Conservation (phyloP, 768 basidiomycete species). For the Filobasidium floriforme region DNA sequence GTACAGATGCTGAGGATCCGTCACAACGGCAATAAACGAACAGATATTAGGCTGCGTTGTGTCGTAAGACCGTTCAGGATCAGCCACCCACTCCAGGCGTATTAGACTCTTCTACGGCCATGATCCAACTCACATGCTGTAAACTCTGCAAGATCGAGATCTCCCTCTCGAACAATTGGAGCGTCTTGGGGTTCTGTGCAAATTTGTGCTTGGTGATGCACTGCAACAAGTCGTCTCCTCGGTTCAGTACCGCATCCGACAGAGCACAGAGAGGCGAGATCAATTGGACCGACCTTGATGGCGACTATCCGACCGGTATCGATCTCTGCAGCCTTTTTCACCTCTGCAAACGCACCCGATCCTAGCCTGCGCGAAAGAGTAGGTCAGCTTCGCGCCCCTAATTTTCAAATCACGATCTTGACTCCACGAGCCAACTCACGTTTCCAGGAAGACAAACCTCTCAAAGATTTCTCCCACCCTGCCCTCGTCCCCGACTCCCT, state of each 20-base stretch:
- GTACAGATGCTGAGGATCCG: constrained; percentile 52
- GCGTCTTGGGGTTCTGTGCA: constrained; percentile 34
- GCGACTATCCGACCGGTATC: constrained; percentile 68
- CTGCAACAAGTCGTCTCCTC: constrained; percentile 31
- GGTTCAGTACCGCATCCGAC: neutral
- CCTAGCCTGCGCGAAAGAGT: constrained; percentile 51
- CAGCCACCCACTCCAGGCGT: neutral
- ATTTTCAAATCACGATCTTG: neutral
- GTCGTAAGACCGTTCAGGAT: too few species aligned
- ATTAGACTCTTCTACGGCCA: neutral
- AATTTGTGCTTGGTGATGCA: constrained; percentile 43
- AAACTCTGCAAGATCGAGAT: constrained; percentile 70
- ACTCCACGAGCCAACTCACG: constrained; percentile 23
- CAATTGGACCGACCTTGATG: constrained; percentile 64
- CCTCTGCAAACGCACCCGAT: constrained; percentile 84
- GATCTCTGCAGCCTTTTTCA: constrained; percentile 70
- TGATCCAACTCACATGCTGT: constrained; percentile 51
- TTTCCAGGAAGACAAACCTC: constrained; percentile 45
- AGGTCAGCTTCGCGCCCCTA: neutral
- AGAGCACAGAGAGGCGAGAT: constrained; percentile 22
- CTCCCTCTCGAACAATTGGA: constrained; percentile 57
- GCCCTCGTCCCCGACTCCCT: constrained; percentile 27
- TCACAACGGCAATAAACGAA: constrained; percentile 66
- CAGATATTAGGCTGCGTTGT: constrained; percentile 62
- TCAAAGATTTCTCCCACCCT: constrained; percentile 45